These are phyloP conservation scores for Teratosphaeria viscida DNA, from an alignment of 2,329 filamentous ascomycete genomes.

Conservation along the genomic window DNA sequence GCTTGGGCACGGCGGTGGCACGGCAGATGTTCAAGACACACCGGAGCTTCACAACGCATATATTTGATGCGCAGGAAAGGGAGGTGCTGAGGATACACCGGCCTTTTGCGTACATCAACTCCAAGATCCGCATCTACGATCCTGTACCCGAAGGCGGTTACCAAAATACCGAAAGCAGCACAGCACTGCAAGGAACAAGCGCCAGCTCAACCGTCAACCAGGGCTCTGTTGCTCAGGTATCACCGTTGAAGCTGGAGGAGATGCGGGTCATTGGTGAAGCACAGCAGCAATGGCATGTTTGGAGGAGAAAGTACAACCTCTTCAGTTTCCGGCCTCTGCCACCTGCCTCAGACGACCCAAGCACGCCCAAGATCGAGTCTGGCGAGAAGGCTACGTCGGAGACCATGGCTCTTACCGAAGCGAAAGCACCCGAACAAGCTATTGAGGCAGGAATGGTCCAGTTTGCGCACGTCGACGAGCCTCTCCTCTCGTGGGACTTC, in stretches of 20 bases:
- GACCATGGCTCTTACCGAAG: slow-evolving; percentile 38
- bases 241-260: slow-evolving; percentile 41
- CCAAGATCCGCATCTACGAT: slow-evolving; percentile 47
- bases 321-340: slow-evolving; percentile 44
- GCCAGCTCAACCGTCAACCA: slow-evolving; percentile 33
- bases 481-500: slow-evolving; percentile 56
- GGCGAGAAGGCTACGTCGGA: slow-evolving; percentile 30
- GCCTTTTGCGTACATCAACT: slow-evolving; percentile 55
- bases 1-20: slow-evolving; percentile 45
- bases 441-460: slow-evolving; percentile 43
- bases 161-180: slow-evolving; percentile 22
- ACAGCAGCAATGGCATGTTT: slow-evolving; percentile 53
- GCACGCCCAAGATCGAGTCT: slow-evolving; percentile 24
- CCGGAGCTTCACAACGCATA: slow-evolving; percentile 53
- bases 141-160: slow-evolving; percentile 33
- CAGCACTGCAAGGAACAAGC: slow-evolving; percentile 35
- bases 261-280: slow-evolving; percentile 56
- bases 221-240: slow-evolving; percentile 40
- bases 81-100: slow-evolving; percentile 53
- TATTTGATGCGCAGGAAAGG: slow-evolving; percentile 50
- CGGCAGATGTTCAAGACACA: slow-evolving; percentile 53
- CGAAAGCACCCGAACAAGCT: slow-evolving; percentile 30
- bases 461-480: slow-evolving; percentile 53
- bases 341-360: slow-evolving; percentile 25
- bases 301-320: slow-evolving; percentile 54